These are phyloP conservation scores for Beauveria sp. DNA, from an alignment of 2,329 filamentous ascomycete genomes.

Conservation along the genomic window DNA sequence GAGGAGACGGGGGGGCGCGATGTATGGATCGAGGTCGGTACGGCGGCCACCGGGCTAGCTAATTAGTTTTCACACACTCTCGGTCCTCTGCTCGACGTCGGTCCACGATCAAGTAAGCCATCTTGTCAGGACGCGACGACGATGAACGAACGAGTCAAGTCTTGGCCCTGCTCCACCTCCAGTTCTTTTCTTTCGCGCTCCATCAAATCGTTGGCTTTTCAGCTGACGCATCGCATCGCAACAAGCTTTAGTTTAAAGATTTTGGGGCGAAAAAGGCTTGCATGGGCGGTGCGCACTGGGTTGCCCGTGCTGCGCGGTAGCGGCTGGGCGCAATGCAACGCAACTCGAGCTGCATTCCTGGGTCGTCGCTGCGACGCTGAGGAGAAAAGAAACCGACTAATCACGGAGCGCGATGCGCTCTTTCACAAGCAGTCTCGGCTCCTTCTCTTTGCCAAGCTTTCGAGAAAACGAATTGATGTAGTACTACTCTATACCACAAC, in stretches of 20 bases:
- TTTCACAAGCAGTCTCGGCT: background rate
- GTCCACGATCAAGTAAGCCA: background rate
- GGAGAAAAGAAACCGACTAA: background rate
- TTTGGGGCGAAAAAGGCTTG: background rate
- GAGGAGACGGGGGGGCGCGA: background rate
- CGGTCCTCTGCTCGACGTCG: background rate
- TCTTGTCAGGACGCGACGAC: background rate
- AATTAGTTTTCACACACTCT: too few relatives aligned
- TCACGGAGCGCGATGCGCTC: background rate
- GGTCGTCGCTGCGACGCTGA: background rate
- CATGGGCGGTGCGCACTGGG: background rate
- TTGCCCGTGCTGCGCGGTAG: constrained; percentile 4
- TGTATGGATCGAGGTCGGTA: background rate
- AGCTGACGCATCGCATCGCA: background rate
- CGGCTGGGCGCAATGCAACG: background rate
- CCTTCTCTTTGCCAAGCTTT: background rate
- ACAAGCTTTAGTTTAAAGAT: constrained; percentile 8
- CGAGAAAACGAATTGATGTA: too few relatives aligned
- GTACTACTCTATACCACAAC: background rate
- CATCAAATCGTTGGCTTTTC: background rate
- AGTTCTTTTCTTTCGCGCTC: background rate
- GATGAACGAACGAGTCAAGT: background rate
- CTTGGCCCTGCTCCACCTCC: background rate
- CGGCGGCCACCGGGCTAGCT: background rate
- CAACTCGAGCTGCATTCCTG: background rate